Base-by-base conservation (phyloP, 1,139 yeast species). In the Candida tetrigidarum region DNA sequence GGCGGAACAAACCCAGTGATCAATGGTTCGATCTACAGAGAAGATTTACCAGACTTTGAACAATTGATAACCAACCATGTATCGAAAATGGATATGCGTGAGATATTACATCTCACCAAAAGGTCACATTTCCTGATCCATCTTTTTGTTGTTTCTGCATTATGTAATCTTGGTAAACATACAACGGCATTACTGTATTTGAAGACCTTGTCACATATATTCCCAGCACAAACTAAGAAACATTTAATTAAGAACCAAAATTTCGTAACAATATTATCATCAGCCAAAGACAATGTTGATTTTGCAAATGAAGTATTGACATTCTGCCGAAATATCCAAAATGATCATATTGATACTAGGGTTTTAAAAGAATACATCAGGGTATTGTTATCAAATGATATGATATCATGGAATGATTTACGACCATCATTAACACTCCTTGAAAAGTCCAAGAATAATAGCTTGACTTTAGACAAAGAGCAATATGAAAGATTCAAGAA, bases 21-120 rank as follows among this genome's bases (percentile, higher is more conserved):
- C 4, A 56, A 59, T 23, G 76, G 72, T 0, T 48, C 55, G 0
- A 25, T 74, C 2, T 46, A 45, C 10, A 48, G 60, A 0, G 51
- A 54, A 4, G 78, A 73, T 46, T 53, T 71, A 28, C 77, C 77
- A 0, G 39, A 47, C 3, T 71, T 72, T 47, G 47, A 50, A 18
- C 41, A 41, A 3, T 50, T 69, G 34, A 50, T 70, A 4, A 48
- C 51, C 12, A 39, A 50, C 1, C 47, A 19, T 23, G 14, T 34
- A 11, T 14, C 15, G 3, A 25, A 15, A 4, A 33, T 22, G 42
- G 39, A 41, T 3, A 29, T 43, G 16, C 19, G 39, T 4, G 39
- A 41, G 9, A 27, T 46, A 18, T 12, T 43, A 16, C 37, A 35
- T 8, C 23, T 43, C 4, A 42, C 45, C 0, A 35, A 32, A n/a